Conservation (phyloP, 2,329 filamentous ascomycete species). For the Xylaria sp. region DNA sequence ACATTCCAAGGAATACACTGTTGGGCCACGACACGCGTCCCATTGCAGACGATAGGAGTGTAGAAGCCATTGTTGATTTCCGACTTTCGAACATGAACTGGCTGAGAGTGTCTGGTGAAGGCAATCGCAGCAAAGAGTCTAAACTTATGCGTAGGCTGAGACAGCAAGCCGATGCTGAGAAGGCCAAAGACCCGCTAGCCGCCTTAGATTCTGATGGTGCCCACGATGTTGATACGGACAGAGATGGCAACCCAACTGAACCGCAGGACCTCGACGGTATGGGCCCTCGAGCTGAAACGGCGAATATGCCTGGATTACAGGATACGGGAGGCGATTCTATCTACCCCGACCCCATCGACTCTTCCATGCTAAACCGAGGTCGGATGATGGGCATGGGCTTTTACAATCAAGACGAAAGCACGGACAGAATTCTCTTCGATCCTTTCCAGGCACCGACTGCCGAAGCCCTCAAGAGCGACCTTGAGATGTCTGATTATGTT, state of each 20-base stretch:
- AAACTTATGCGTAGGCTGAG: conserved; percentile 53
- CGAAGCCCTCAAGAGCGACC: conserved; percentile 40
- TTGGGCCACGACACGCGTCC: conserved; percentile 87
- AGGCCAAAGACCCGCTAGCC: conserved; percentile 42
- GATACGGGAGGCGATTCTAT: conserved; percentile 26
- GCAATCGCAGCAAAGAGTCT: conserved; percentile 52
- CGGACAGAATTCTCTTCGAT: conserved; percentile 56
- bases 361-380: conserved; percentile 41
- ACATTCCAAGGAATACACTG: conserved; percentile 79
- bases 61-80: conserved; percentile 88
- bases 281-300: conserved; percentile 27
- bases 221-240: conserved; percentile 28
- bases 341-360: conserved; percentile 40
- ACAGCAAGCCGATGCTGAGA: conserved; percentile 52
- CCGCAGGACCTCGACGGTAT: conserved; percentile 12
- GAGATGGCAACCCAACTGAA: not conserved
- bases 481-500: conserved; percentile 48
- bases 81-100: conserved; percentile 80
- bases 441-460: conserved; percentile 50
- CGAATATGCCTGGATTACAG: conserved; percentile 31
- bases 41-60: conserved; percentile 83
- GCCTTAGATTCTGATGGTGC: conserved; percentile 28
- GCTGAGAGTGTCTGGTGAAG: conserved; percentile 59
- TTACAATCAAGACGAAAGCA: conserved; percentile 53
- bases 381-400: conserved; percentile 55